Base-by-base conservation (phyloP, 2,329 filamentous ascomycete genomes). In the Bimuria novae-zelandiae region DNA sequence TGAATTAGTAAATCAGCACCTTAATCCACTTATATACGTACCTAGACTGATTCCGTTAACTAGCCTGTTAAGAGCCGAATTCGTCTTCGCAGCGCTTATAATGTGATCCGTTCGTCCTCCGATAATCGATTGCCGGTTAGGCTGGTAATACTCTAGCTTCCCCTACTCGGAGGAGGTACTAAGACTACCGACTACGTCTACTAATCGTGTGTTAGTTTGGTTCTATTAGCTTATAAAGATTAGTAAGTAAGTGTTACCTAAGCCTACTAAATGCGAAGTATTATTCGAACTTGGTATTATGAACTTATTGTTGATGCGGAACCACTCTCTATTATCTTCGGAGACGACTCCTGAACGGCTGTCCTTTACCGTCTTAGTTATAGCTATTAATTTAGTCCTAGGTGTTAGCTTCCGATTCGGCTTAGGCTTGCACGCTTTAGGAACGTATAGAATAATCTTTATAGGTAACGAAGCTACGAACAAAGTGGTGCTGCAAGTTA, bases 211-310 rank as follows among this genome's bases (percentile, higher is more conserved):
- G 16, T 52, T 51, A 51, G 54, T 49, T 51, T n/a, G 40, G 11
- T 54, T 56, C 51, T 56, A 49, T 56, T 56, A 29, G 50, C 53
- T 54, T 52, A 42, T 55, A 57, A 52, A n/a, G 12, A 53, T 43
- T 36, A 55, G 29, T 46, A 35, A 39, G 55, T 33, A 29, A 25
- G 39, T 57, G 50, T 23, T 57, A 57, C 55, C 27, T 50, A 46
- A 40, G 14, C 19, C 37, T 57, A 53, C 22, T 21, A 36, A 55
- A 52, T 21, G 3, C 29, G 48, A 57, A 57, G 55, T 27, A 23
- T 47, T 22, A 44, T 54, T 44, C 7, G 11, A 54, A 54, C 46
- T 43, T 32, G 25, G 42, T 35, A 57, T 57, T 57, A 32, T 17
- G 10, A 27, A 27, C 5, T 27, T 10, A 10, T 27, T 27, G 10